Evolutionary conservation across 23 red algal species (phyloP).

Genomic region (Chondrus crispus): DNA sequence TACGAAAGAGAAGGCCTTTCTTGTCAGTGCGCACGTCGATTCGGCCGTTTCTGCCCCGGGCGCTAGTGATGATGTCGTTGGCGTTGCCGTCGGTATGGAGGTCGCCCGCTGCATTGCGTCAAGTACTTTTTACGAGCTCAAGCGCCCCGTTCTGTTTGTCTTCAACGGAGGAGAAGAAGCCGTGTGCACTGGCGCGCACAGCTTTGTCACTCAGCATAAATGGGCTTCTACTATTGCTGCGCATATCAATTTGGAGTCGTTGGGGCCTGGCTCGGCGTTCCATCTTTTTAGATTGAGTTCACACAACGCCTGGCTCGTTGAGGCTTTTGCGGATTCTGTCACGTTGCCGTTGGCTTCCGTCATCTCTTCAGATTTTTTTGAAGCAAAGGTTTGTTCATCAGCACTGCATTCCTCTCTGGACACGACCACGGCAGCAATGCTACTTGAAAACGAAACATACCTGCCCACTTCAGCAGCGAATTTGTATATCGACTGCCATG

Average conservation of each 20-base stretch:
- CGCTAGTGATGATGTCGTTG: slow-evolving; percentile 68
- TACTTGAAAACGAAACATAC: too few species aligned
- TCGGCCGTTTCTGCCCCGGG: slow-evolving; percentile 80
- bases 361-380: slow-evolving; percentile 70
- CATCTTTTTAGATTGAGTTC: slow-evolving; percentile 83
- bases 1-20: slow-evolving; percentile 41
- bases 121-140: not conserved
- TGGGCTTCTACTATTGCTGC: slow-evolving; percentile 42
- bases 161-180: slow-evolving; percentile 97
- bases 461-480: too few species aligned
- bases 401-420: too few species aligned
- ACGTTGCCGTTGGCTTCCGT: slow-evolving; percentile 60
- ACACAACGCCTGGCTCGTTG: slow-evolving; percentile 78
- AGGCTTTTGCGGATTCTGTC: slow-evolving; percentile 76
- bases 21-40: slow-evolving; percentile 89
- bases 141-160: slow-evolving; percentile 71
- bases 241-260: slow-evolving; percentile 89
- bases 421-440: too few species aligned
- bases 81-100: slow-evolving; percentile 73
- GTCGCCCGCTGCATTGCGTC: slow-evolving; percentile 43
- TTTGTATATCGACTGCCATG: too few species aligned
- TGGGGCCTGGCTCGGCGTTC: slow-evolving; percentile 72
- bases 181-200: slow-evolving; percentile 78
- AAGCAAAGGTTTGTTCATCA: slow-evolving; percentile 28
- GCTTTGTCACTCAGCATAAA: slow-evolving; percentile 75